Evolutionary conservation across 305 asterid species (phyloP).

Genomic region (Fraxinus angustifolia): DNA sequence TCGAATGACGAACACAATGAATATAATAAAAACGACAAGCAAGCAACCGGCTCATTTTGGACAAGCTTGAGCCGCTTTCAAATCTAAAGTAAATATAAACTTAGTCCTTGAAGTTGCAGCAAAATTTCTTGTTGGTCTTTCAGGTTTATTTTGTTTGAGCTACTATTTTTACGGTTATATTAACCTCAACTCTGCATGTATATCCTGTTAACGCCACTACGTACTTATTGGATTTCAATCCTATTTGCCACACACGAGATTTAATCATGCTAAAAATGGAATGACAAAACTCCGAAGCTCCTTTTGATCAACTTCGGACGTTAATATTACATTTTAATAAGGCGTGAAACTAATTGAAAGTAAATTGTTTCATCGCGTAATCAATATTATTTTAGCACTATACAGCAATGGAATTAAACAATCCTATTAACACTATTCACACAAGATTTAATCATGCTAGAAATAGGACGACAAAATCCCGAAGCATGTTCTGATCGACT

Average conservation of each 20-base stretch:
- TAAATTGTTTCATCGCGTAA: too few species aligned
- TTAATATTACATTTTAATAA: too few species aligned
- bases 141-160: not conserved
- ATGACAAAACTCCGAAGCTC: not conserved
- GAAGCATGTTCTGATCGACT: too few species aligned
- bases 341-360: not conserved
- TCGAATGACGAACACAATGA: not conserved
- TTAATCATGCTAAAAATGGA: not conserved
- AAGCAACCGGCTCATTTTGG: not conserved
- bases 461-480: too few species aligned
- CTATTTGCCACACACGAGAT: not conserved
- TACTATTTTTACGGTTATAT: too few species aligned
- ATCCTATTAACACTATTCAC: too few species aligned
- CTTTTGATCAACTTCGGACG: not conserved
- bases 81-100: not conserved
- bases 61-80: not conserved
- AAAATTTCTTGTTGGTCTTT: not conserved
- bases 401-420: too few species aligned
- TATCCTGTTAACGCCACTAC: not conserved
- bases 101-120: not conserved
- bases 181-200: too few species aligned
- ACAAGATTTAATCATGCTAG: too few species aligned
- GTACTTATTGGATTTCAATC: not conserved
- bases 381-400: not conserved
- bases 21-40: not conserved